Evolutionary conservation across 257 asterid species (phyloP).

Genomic region (Paulownia fortunei): DNA sequence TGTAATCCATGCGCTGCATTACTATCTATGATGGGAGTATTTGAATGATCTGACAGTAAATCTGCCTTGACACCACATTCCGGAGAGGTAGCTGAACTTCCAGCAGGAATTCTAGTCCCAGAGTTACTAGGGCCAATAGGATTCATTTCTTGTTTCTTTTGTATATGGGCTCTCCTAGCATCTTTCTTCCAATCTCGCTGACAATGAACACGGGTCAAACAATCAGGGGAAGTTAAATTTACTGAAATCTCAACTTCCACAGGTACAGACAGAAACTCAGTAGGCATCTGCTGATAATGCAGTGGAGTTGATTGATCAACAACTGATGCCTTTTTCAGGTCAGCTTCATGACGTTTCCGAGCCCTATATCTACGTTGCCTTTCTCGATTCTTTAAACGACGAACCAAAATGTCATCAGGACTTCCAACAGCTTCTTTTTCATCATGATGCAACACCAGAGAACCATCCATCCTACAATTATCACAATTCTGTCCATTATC

Average conservation of each 20-base stretch:
- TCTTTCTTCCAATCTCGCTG: slow-evolving; percentile 87
- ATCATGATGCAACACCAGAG: slow-evolving; percentile 46
- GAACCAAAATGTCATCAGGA: slow-evolving; percentile 59
- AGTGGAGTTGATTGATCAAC: slow-evolving; percentile 44
- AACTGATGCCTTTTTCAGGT: slow-evolving; percentile 45
- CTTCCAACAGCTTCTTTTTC: slow-evolving; percentile 44
- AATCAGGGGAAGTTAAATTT: slow-evolving; percentile 42
- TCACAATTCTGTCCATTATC: slow-evolving; percentile 22
- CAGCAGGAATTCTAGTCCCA: slow-evolving; percentile 33
- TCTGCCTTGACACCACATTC: slow-evolving; percentile 30
- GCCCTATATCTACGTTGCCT: slow-evolving; percentile 95
- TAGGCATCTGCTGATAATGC: slow-evolving; percentile 37
- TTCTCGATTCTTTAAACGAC: slow-evolving; percentile 86
- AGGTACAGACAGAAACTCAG: slow-evolving; percentile 39
- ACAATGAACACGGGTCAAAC: slow-evolving; percentile 64
- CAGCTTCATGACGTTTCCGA: slow-evolving; percentile 79
- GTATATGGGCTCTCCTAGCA: slow-evolving; percentile 70
- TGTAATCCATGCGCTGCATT: slow-evolving; percentile 40
- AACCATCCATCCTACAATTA: slow-evolving; percentile 50
- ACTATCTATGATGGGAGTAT: slow-evolving; percentile 27
- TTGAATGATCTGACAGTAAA: slow-evolving; percentile 16
- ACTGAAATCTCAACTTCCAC: slow-evolving; percentile 45
- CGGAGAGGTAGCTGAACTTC: slow-evolving; percentile 30
- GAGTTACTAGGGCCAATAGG: slow-evolving; percentile 15
- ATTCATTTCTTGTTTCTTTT: slow-evolving; percentile 44